Evolutionary conservation across 164 flowering plant genomes (phyloP).

Genomic region (Buxus sempervirens): DNA sequence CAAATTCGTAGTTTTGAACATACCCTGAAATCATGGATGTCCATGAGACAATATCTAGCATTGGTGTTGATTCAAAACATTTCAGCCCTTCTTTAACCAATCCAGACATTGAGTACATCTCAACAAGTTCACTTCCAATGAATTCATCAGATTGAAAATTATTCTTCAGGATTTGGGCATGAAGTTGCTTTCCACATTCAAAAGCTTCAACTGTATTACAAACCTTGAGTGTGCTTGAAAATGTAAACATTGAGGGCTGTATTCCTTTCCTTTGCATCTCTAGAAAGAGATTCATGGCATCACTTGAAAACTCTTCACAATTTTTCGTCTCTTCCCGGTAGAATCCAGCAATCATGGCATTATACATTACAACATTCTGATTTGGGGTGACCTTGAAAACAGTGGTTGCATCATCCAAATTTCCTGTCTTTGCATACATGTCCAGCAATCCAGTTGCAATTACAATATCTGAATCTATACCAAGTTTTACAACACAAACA

Average conservation of each 20-base stretch:
- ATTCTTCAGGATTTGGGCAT: conserved; percentile 49
- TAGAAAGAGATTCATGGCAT: conserved; percentile 40
- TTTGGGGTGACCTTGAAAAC: conserved; percentile 38
- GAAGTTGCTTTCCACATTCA: conserved; percentile 54
- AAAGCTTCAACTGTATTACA: conserved; percentile 34
- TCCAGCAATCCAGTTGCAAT: conserved; percentile 56
- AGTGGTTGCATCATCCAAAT: conserved; percentile 28
- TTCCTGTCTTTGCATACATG: conserved; percentile 52
- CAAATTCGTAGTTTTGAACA: conserved; percentile 40
- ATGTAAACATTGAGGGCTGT: conserved; percentile 47
- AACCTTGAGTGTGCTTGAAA: conserved; percentile 49
- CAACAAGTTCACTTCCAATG: conserved; percentile 52
- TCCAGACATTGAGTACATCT: conserved; percentile 41
- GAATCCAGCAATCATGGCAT: conserved; percentile 58
- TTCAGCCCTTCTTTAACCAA: conserved; percentile 33
- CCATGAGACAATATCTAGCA: conserved; percentile 48
- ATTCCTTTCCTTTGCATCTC: conserved; percentile 43
- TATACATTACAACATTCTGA: conserved; percentile 46
- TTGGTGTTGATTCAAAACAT: conserved; percentile 43
- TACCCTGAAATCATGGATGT: conserved; percentile 50
- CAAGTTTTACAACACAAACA: conserved; percentile 32
- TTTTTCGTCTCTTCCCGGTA: conserved; percentile 20
- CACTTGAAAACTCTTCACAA: conserved; percentile 21
- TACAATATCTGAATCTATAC: conserved; percentile 43
- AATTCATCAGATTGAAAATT: conserved; percentile 47